A percentile compares a stretch with the other conserved stretches of the same genome.
phyloP scores from a whole-genome alignment of 1,139 yeast species.

The Candida sanyaensis region DNA sequence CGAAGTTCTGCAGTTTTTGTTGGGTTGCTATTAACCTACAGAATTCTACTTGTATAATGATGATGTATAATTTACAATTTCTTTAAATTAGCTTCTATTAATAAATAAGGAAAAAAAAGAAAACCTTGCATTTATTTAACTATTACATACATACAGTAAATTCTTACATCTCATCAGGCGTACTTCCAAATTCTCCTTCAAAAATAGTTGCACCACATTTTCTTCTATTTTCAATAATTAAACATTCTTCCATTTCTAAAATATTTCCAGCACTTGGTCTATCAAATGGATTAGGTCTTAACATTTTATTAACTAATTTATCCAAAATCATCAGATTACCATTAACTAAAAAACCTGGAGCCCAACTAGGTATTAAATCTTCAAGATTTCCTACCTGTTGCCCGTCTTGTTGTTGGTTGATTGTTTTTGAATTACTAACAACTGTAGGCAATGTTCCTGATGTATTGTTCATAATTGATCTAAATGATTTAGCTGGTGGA shows the following conservation, averaged over 20 bases:
- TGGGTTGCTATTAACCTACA: too few relatives aligned
- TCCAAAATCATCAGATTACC: constrained; percentile 73
- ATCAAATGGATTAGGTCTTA: constrained; percentile 78
- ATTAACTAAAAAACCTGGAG: constrained; percentile 79
- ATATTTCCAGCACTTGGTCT: constrained; percentile 80
- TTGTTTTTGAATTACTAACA: neutral
- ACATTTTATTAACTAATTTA: constrained; percentile 82
- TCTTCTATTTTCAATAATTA: constrained; percentile 76
- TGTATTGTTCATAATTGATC: neutral
- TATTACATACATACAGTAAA: too few relatives aligned
- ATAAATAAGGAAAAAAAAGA: too few relatives aligned
- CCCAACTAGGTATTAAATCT: constrained; percentile 67
- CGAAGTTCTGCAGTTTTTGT: too few relatives aligned
- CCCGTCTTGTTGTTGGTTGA: neutral
- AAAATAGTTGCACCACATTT: constrained; percentile 95
- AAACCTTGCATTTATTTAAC: too few relatives aligned
- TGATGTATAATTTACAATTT: too few relatives aligned
- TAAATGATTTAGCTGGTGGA: constrained; percentile 8
- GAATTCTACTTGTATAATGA: too few relatives aligned
- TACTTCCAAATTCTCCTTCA: constrained; percentile 87
- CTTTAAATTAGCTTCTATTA: too few relatives aligned
- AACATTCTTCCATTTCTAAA: constrained; percentile 69
- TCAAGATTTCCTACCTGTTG: constrained; percentile 16
- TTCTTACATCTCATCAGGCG: constrained; percentile 12
- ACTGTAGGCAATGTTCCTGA: neutral